phyloP scores from a whole-genome alignment of 768 basidiomycete genomes.

The Tremella yokohamensis region DNA sequence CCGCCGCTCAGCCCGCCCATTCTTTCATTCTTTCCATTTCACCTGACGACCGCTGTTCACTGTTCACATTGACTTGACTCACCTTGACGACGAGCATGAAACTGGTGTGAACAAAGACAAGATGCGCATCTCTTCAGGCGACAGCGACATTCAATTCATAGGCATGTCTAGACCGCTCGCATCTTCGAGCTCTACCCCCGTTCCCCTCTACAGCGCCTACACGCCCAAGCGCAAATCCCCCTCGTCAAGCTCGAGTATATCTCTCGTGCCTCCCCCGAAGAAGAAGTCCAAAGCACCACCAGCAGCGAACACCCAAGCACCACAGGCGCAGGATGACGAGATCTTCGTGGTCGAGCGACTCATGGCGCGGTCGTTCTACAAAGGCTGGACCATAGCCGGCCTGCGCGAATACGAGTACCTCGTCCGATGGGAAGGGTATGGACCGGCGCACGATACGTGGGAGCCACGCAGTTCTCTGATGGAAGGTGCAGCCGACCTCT shows the following conservation, averaged over 20 bases:
- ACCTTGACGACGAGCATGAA: no score
- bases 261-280: not conserved
- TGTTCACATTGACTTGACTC: no score
- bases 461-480: constrained; percentile 20
- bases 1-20: no score
- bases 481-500: constrained; percentile 9
- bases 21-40: no score
- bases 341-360: constrained; percentile 16
- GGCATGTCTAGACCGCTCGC: no score
- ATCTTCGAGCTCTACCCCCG: no score
- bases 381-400: constrained; percentile 4
- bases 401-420: constrained; percentile 26
- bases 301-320: no score
- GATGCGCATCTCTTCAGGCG: no score
- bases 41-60: no score
- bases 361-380: constrained; percentile 21
- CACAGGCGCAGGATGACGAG: not conserved
- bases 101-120: no score
- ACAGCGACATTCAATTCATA: no score
- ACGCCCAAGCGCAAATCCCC: constrained; percentile 1
- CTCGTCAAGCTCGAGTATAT: not conserved
- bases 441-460: constrained; percentile 33
- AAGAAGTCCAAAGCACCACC: no score
- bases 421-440: constrained; percentile 31
- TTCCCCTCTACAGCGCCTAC: not conserved